Evolutionary conservation across 495 filamentous ascomycete genomes (phyloP).

Genomic region (Sabuloglossum arenarium): DNA sequence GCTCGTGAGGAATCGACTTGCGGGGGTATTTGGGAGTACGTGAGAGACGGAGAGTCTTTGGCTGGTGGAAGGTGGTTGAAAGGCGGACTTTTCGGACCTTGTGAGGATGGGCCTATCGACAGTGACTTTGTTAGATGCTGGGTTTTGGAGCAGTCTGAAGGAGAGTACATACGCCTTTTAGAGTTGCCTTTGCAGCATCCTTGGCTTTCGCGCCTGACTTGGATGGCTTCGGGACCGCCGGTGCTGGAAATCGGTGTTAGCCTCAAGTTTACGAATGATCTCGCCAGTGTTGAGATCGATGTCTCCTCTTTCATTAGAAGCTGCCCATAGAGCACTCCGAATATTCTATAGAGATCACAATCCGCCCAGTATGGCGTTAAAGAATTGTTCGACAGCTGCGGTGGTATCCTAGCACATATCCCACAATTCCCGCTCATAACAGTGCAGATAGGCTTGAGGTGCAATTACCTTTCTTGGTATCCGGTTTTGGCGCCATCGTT

Average conservation of each 20-base stretch:
- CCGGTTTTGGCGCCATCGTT: constrained; percentile 53
- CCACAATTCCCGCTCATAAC: no score
- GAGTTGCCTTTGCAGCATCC: constrained; percentile 80
- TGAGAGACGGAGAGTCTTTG: constrained; percentile 80
- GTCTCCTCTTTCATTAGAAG: neutral
- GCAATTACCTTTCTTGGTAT: constrained; percentile 37
- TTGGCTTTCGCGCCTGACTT: constrained; percentile 60
- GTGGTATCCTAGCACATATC: no score
- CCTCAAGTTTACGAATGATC: neutral
- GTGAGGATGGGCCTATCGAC: constrained; percentile 43
- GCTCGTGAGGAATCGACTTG: constrained; percentile 74
- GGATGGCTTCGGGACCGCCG: constrained; percentile 42
- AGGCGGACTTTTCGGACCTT: constrained; percentile 82
- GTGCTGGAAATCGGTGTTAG: constrained; percentile 23
- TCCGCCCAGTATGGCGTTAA: no score
- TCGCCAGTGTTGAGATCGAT: neutral
- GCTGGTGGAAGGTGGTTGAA: constrained; percentile 91
- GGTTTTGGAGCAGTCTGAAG: constrained; percentile 2
- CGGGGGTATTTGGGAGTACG: constrained; percentile 91
- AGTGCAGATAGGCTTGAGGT: no score
- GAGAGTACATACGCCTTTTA: constrained; percentile 50
- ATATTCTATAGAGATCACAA: neutral
- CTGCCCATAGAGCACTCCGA: neutral
- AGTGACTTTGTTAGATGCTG: neutral
- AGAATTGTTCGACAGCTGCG: no score